Evolutionary conservation across 2,329 filamentous ascomycete genomes (phyloP).

Genomic region (Pseudogymnoascus sp.): DNA sequence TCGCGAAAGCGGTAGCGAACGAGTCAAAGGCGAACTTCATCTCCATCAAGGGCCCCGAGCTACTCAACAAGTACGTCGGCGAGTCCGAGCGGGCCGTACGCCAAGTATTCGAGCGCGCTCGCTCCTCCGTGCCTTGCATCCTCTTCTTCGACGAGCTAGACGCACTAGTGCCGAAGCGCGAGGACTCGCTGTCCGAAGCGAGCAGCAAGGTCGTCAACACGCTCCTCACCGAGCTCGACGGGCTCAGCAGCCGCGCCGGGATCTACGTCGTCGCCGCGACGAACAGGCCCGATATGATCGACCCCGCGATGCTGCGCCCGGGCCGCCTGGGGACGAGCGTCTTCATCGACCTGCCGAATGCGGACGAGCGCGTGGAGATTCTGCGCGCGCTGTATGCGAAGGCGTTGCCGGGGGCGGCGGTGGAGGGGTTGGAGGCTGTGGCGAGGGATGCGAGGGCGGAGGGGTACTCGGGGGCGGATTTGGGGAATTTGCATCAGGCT

Average conservation of each 20-base stretch:
- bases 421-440: slow-evolving; percentile 52
- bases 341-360: slow-evolving; percentile 77
- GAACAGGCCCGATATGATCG: slow-evolving; percentile 93
- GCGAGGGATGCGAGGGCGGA: slow-evolving; percentile 60
- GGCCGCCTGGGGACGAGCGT: slow-evolving; percentile 82
- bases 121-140: slow-evolving; percentile 81
- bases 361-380: slow-evolving; percentile 77
- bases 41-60: slow-evolving; percentile 89
- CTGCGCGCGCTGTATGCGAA: slow-evolving; percentile 57
- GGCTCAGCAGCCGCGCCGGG: slow-evolving; percentile 67
- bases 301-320: slow-evolving; percentile 86
- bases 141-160: slow-evolving; percentile 98
- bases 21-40: slow-evolving; percentile 97
- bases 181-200: slow-evolving; percentile 70
- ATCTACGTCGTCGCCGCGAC: slow-evolving; percentile 95
- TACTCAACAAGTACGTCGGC: slow-evolving; percentile 96
- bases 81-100: slow-evolving; percentile 90
- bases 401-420: slow-evolving; percentile 40
- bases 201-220: slow-evolving; percentile 89
- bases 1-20: slow-evolving; percentile 93
- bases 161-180: slow-evolving; percentile 77
- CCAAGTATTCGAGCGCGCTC: slow-evolving; percentile 81
- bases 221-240: slow-evolving; percentile 87
- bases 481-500: slow-evolving; percentile 41
- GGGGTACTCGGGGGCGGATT: slow-evolving; percentile 66